These are phyloP conservation scores for Berberis vulgaris DNA, from an alignment of 164 flowering plant genomes.

Conservation along the genomic window DNA sequence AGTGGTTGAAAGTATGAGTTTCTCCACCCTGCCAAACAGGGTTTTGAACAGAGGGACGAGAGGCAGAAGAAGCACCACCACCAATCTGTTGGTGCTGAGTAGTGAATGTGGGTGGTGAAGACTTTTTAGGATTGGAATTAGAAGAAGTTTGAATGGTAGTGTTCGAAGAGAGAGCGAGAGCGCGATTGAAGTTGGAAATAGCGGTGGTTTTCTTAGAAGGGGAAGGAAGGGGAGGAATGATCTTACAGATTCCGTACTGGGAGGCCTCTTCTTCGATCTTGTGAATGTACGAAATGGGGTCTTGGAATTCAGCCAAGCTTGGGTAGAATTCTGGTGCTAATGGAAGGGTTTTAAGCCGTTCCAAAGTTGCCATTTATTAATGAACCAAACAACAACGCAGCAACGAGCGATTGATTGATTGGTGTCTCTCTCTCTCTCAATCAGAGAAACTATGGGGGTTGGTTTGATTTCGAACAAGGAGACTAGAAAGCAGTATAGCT, in stretches of 20 bases:
- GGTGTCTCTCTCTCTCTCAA: too few relatives aligned
- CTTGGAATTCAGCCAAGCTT: conserved; percentile 74
- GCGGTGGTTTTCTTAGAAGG: conserved; percentile 49
- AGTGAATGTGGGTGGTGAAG: conserved; percentile 54
- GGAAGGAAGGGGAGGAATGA: conserved; percentile 78
- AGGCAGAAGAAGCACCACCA: too few relatives aligned
- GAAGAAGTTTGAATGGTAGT: conserved; percentile 21
- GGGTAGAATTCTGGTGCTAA: conserved; percentile 90
- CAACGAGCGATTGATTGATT: too few relatives aligned
- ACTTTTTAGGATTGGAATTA: not conserved
- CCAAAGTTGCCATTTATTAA: too few relatives aligned
- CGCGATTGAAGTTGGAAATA: conserved; percentile 55
- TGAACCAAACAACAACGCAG: too few relatives aligned
- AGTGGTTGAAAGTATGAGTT: conserved; percentile 52
- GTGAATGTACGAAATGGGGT: conserved; percentile 93
- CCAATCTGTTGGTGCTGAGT: conserved; percentile 98
- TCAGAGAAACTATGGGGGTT: too few relatives aligned
- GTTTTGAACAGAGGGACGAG: conserved; percentile 26
- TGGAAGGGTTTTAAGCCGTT: conserved; percentile 80
- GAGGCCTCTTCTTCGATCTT: conserved; percentile 97
- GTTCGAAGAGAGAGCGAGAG: conserved; percentile 23
- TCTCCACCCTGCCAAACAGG: conserved; percentile 97
- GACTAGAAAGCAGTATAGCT: too few relatives aligned
- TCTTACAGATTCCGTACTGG: conserved; percentile 89
- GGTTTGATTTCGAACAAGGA: too few relatives aligned